Conservation (phyloP, 805 yeast genomes). For the Zygotorulaspora sp. region DNA sequence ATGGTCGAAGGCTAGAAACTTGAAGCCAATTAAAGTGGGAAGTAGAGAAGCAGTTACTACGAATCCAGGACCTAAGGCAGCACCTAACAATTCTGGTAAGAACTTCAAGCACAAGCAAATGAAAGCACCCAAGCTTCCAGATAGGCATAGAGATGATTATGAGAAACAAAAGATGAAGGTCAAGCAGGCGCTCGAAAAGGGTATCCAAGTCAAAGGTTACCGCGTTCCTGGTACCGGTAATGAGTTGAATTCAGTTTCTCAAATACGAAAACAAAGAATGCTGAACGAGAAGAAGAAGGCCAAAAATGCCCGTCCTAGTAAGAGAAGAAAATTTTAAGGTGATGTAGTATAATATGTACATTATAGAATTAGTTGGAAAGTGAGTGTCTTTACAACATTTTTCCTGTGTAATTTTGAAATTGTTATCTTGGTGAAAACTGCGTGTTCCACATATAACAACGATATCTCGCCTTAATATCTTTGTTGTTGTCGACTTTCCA, state of each 20-base stretch:
- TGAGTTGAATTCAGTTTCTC: conserved; percentile 65
- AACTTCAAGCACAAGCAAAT: conserved; percentile 68
- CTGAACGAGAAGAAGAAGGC: conserved; percentile 65
- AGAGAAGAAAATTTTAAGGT: conserved; percentile 31
- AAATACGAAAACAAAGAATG: conserved; percentile 74
- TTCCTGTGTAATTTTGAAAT: too few relatives aligned
- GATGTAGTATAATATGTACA: conserved; percentile 3
- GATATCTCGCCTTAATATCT: too few relatives aligned
- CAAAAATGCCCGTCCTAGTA: conserved; percentile 79
- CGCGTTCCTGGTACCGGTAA: conserved; percentile 38
- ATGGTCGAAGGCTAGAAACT: conserved; percentile 75
- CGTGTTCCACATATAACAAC: too few relatives aligned
- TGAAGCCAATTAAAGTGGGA: conserved; percentile 52
- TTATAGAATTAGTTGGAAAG: too few relatives aligned
- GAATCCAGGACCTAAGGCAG: conserved; percentile 30
- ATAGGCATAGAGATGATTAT: conserved; percentile 82
- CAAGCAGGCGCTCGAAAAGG: conserved; percentile 70
- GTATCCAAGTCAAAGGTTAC: conserved; percentile 65
- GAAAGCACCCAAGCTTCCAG: conserved; percentile 88
- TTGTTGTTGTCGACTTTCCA: too few relatives aligned
- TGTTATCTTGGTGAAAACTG: too few relatives aligned
- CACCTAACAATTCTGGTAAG: conserved; percentile 32
- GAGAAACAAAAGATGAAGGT: conserved; percentile 77
- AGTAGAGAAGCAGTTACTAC: conserved; percentile 42
- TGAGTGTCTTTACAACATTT: too few relatives aligned